phyloP scores from a whole-genome alignment of 352 stramenopile species.

The Phytophthora hibernalis region DNA sequence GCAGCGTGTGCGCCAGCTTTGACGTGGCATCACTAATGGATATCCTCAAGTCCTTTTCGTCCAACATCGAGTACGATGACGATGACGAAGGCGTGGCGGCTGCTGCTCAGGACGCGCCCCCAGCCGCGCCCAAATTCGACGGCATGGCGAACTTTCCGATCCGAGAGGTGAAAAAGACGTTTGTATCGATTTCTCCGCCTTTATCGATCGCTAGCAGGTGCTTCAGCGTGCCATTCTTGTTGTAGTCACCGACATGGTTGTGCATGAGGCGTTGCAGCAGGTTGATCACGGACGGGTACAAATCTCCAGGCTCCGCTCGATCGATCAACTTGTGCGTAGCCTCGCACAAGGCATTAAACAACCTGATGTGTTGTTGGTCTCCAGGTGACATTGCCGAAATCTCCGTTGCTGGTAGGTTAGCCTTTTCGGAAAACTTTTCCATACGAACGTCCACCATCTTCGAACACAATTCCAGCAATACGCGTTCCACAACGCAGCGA shows the following conservation, averaged over 20 bases:
- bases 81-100: constrained; percentile 48
- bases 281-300: constrained; percentile 84
- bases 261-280: constrained; percentile 81
- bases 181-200: constrained; percentile 55
- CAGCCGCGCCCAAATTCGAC: constrained; percentile 29
- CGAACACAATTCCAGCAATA: constrained; percentile 76
- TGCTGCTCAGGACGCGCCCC: no score
- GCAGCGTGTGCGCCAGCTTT: constrained; percentile 83
- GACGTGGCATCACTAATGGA: constrained; percentile 73
- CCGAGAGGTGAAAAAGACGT: constrained; percentile 24
- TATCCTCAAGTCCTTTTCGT: constrained; percentile 85
- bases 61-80: constrained; percentile 85
- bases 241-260: constrained; percentile 84
- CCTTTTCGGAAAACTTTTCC: constrained; percentile 57
- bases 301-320: constrained; percentile 63
- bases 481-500: constrained; percentile 76
- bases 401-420: constrained; percentile 46
- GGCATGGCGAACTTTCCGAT: constrained; percentile 58
- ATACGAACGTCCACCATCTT: constrained; percentile 81
- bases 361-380: constrained; percentile 67
- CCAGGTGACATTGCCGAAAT: constrained; percentile 50
- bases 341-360: constrained; percentile 78
- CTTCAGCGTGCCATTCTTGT: constrained; percentile 36
- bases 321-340: constrained; percentile 65
- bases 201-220: constrained; percentile 17